Base-by-base conservation (phyloP, 805 yeast species). In the Candida sithepensis region DNA sequence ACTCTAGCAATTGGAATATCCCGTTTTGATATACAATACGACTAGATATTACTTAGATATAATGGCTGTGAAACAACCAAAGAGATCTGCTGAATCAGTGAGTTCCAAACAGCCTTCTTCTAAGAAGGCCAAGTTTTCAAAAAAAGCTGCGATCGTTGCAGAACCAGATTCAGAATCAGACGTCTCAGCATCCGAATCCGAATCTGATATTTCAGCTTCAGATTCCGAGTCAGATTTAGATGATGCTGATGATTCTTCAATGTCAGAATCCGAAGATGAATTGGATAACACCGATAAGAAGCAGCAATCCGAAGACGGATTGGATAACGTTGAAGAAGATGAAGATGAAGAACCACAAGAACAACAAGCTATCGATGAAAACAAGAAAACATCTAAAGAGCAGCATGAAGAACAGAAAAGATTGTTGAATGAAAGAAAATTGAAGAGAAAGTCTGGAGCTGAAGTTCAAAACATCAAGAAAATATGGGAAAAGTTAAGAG, bases 401-500 rank as follows among this genome's bases (percentile, higher is more conserved):
- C 81, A 79, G 56, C 95, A 88, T 63, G 83, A 83, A 24, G 96
- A 88, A 64, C 97, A 92, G 69, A 84, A 84, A 65, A 82, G 82
- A 59, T 63, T 84, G 34, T 73, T 85, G 34, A 79, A 81, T 48
- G 97, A 91, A 64, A 82, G 99, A 69, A 92, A 91, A 67, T 71
- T 88, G 54, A 81, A 83, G 63, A 82, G 96, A 72, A 88, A 85
- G 63, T 78, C 94, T n/a, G 98, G 97, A 59, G 70, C 71, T 33
- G 88, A 85, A 67, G 90, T 92, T 43, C 89, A 88, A 66, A 78
- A 81, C 55, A 89, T 92, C 68, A 92, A 92, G 67, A 73, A 77
- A 28, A 65, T 92, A 39, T 92, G 99, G 99, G 98, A 91, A 72
- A 82, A 79, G 65, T 73, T 92, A 59, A 81, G 98, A 68, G 92